These are phyloP conservation scores for Linderniella brevidens DNA, from an alignment of 257 asterid species.

Conservation along the genomic window DNA sequence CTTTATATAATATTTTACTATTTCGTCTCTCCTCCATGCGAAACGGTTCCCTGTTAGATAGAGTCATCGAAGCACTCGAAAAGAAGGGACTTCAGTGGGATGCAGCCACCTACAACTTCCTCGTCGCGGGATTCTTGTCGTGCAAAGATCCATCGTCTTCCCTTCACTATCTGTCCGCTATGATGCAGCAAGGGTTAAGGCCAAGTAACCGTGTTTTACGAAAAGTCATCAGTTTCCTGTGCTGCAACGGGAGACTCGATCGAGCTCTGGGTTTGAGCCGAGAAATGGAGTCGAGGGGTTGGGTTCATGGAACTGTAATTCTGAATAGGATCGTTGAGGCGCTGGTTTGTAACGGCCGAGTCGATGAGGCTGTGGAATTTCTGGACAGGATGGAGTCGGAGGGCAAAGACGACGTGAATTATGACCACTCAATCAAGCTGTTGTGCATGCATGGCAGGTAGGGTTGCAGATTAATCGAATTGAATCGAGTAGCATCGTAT, in stretches of 20 bases:
- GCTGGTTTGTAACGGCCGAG: constrained; percentile 22
- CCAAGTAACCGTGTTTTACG: constrained; percentile 56
- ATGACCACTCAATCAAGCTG: constrained; percentile 39
- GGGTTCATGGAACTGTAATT: constrained; percentile 36
- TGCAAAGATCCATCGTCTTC: constrained; percentile 23
- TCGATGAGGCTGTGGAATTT: constrained; percentile 34
- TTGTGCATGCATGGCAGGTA: constrained; percentile 33
- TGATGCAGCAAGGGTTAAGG: constrained; percentile 35
- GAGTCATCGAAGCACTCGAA: constrained; percentile 19
- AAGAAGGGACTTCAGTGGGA: constrained; percentile 33
- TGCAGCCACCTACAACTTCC: constrained; percentile 30
- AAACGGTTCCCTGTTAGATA: constrained; percentile 17
- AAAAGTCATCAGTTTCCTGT: constrained; percentile 27
- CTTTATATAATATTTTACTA: constrained; percentile 36
- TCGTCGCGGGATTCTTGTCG: constrained; percentile 30
- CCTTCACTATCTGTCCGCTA: constrained; percentile 24
- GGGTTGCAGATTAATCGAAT: too few species aligned
- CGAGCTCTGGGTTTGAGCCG: constrained; percentile 41
- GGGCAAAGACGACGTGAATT: constrained; percentile 24
- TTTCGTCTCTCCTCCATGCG: constrained; percentile 28
- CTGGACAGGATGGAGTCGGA: constrained; percentile 30
- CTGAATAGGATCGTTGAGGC: constrained; percentile 32
- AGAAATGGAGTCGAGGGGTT: constrained; percentile 53
- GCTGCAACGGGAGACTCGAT: constrained; percentile 22
- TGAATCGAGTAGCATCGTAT: too few species aligned